Percentiles rank a stretch among this genome's conserved stretches.
Conservation (phyloP, 257 asterid species). For the Leonotis leonurus region DNA sequence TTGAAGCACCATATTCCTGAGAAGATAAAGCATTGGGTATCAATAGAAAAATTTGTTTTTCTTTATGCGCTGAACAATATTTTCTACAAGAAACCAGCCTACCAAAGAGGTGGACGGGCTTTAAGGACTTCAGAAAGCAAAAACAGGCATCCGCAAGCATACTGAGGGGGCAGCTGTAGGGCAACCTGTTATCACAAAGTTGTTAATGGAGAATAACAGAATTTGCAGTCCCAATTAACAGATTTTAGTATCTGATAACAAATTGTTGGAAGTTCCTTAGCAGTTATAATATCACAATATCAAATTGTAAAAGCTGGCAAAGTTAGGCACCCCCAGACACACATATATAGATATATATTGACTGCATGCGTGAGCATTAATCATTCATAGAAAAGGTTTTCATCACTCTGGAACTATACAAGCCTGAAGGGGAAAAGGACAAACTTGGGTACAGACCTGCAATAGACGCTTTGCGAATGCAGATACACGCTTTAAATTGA, state of each 20-base stretch:
- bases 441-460: slow-evolving; percentile 49
- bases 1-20: slow-evolving; percentile 82
- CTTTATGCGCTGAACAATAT: neutral
- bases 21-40: slow-evolving; percentile 9
- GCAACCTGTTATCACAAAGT: slow-evolving; percentile 46
- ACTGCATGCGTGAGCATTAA: neutral
- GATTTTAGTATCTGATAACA: neutral
- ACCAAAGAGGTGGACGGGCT: slow-evolving; percentile 93
- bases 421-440: neutral
- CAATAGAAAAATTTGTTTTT: neutral
- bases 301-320: neutral
- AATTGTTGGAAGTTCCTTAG: neutral
- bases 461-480: slow-evolving; percentile 89
- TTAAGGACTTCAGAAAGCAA: slow-evolving; percentile 90
- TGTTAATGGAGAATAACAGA: slow-evolving; percentile 4
- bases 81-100: slow-evolving; percentile 16
- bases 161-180: slow-evolving; percentile 91
- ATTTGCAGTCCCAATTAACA: neutral
- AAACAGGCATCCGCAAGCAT: slow-evolving; percentile 94
- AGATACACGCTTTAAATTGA: slow-evolving; percentile 76
- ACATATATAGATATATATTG: neutral
- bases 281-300: neutral
- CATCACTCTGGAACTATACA: neutral
- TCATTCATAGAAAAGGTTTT: neutral
- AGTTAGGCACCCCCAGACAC: neutral